Evolutionary conservation across 352 stramenopile species (phyloP).

Genomic region (Phytophthora hibernalis): DNA sequence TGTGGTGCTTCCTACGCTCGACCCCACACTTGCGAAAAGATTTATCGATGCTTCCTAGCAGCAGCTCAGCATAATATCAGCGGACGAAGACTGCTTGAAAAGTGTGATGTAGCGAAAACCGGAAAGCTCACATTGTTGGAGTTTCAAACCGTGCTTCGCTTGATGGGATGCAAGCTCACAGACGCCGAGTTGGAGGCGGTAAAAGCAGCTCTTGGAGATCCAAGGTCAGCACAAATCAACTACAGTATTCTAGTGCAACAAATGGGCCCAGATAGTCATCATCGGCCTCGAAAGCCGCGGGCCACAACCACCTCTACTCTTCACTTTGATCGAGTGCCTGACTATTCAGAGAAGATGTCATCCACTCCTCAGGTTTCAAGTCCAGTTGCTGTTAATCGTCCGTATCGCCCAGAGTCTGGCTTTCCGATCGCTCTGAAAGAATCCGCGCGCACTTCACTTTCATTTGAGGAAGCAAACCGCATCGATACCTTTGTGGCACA

Average conservation of each 20-base stretch:
- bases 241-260: slow-evolving; percentile 61
- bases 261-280: slow-evolving; percentile 37
- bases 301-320: slow-evolving; percentile 16
- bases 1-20: slow-evolving; percentile 18
- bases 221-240: slow-evolving; percentile 51
- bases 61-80: slow-evolving; percentile 83
- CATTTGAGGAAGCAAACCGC: slow-evolving; percentile 52
- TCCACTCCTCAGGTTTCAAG: slow-evolving; percentile 19
- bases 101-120: slow-evolving; percentile 62
- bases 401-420: slow-evolving; percentile 8
- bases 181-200: slow-evolving; percentile 60
- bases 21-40: slow-evolving; percentile 59
- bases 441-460: slow-evolving; percentile 15
- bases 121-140: slow-evolving; percentile 70
- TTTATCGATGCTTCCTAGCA: slow-evolving; percentile 68
- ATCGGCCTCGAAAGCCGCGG: slow-evolving; percentile 35
- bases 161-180: slow-evolving; percentile 73
- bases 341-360: slow-evolving; percentile 24
- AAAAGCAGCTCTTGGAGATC: slow-evolving; percentile 56
- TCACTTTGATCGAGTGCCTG: slow-evolving; percentile 18
- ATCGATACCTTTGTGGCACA: slow-evolving; percentile 51
- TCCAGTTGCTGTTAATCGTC: slow-evolving; percentile 16
- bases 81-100: slow-evolving; percentile 72
- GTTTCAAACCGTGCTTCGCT: slow-evolving; percentile 77
- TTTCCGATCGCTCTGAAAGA: slow-evolving; percentile 11